phyloP scores from a whole-genome alignment of 139 green algal species.

The Chlamydomonas asymmetrica region DNA sequence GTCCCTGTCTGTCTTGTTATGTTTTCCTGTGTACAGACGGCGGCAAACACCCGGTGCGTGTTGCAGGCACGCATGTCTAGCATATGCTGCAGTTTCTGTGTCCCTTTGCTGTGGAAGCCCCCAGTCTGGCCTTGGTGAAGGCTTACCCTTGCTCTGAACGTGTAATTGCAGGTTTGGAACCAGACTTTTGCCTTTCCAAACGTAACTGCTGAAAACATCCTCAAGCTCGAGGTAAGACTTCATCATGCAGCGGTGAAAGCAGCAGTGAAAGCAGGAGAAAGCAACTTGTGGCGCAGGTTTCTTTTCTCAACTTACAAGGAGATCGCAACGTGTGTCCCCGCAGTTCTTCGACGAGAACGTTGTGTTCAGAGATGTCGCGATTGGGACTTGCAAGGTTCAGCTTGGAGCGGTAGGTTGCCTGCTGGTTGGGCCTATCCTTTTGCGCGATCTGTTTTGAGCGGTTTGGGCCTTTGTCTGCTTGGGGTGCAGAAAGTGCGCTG shows the following conservation, averaged over 20 bases:
- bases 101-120: background rate
- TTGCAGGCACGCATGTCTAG: background rate
- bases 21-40: conserved; percentile 32
- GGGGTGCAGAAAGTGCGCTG: too few species aligned
- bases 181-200: conserved; percentile 41
- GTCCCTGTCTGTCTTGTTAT: too few species aligned
- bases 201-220: conserved; percentile 9
- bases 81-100: background rate
- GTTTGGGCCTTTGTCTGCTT: too few species aligned
- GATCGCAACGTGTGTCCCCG: background rate
- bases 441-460: background rate
- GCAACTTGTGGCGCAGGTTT: background rate
- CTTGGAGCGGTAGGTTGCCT: conserved; percentile 5
- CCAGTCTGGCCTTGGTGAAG: background rate
- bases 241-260: conserved; percentile 3
- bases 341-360: conserved; percentile 57
- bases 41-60: conserved; percentile 37
- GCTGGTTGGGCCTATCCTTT: background rate
- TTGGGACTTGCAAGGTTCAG: conserved; percentile 35
- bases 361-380: conserved; percentile 37
- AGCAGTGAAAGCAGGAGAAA: background rate
- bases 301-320: background rate
- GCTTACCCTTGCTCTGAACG: background rate
- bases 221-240: conserved; percentile 40
- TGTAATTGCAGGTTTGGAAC: conserved; percentile 30